Evolutionary conservation across 2,329 filamentous ascomycete species (phyloP).

Genomic region (Curvularia lunata): DNA sequence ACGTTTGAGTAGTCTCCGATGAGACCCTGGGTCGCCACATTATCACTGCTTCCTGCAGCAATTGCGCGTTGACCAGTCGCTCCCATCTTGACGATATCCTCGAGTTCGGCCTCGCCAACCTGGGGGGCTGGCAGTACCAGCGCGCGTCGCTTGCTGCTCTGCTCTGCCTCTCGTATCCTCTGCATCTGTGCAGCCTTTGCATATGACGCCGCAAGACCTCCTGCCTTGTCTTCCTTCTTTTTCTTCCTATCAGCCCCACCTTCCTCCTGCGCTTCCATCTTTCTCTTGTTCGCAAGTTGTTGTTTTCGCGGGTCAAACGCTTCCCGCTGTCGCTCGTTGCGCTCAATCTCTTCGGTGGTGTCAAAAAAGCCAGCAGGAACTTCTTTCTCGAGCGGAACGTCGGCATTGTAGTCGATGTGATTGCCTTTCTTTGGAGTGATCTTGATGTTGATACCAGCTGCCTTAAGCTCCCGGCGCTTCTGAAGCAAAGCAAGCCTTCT

Average conservation of each 20-base stretch:
- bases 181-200: conserved; percentile 94
- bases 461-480: conserved; percentile 95
- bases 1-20: conserved; percentile 86
- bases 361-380: conserved; percentile 91
- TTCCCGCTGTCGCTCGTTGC: conserved; percentile 83
- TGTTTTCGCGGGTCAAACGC: conserved; percentile 92
- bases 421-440: conserved; percentile 89
- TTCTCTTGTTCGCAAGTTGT: conserved; percentile 88
- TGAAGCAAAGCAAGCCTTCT: conserved; percentile 87
- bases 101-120: conserved; percentile 88
- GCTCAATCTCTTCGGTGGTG: conserved; percentile 78
- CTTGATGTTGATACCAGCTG: conserved; percentile 98
- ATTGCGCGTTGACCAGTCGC: conserved; percentile 89
- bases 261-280: conserved; percentile 87
- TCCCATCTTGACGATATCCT: conserved; percentile 99
- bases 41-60: conserved; percentile 78
- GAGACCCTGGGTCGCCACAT: conserved; percentile 81
- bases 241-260: conserved; percentile 78
- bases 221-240: conserved; percentile 81
- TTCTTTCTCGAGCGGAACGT: conserved; percentile 96
- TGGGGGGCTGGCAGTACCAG: conserved; percentile 88
- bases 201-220: conserved; percentile 81
- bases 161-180: conserved; percentile 92
- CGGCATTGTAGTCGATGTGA: conserved; percentile 99
- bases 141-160: conserved; percentile 87